Evolutionary conservation across 352 stramenopile species (phyloP), one percentile per base, ranked within the genome.

Genomic region (Pythium dissotocum): DNA sequence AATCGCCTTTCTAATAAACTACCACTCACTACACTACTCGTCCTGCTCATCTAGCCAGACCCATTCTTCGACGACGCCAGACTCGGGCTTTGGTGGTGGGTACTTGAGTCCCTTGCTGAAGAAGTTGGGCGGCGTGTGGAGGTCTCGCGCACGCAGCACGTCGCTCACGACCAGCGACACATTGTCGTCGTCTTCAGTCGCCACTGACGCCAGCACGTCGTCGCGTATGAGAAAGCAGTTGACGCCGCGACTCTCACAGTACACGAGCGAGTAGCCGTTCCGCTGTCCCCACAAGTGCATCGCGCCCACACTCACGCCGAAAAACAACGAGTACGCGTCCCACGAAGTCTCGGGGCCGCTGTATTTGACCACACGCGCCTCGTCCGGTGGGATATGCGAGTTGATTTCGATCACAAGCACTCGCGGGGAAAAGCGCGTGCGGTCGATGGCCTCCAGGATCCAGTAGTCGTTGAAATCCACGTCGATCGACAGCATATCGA

Each of bases 391-490:
- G 12, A 90, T 74, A 51, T 93, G 83, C 46, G 73, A 78, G 63
- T 91, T 91, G 64, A 85, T 71, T 55, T 90, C 83, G 26, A 90
- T 76, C 26, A 91, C 58, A 21, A 93, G 59, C 36, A 91, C 83
- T 16, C 81, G 75, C 0, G 83, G 83, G 6, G 75, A 71, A 36
- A 89, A 87, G 0, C 46, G 55, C 1, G 53, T 51, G 28, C 77
- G 59, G 51, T 89, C 79, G 4, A 91, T 57, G 10, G 83, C 79
- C n/a, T 77, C 54, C 4, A 90, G 68, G 57, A 93, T 63, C 81
- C 81, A 90, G 63, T 83, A 93, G 59, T 90, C 83, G 54, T 91
- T 91, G 55, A 93, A 93, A 32, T 91, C 80, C 33, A 91, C 80
- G 56, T 91, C 85, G 33, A 93, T 74, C 2, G 82, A 90, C 44